phyloP scores from a whole-genome alignment of 495 filamentous ascomycete genomes.

The Trichoderma orchidacearum region DNA sequence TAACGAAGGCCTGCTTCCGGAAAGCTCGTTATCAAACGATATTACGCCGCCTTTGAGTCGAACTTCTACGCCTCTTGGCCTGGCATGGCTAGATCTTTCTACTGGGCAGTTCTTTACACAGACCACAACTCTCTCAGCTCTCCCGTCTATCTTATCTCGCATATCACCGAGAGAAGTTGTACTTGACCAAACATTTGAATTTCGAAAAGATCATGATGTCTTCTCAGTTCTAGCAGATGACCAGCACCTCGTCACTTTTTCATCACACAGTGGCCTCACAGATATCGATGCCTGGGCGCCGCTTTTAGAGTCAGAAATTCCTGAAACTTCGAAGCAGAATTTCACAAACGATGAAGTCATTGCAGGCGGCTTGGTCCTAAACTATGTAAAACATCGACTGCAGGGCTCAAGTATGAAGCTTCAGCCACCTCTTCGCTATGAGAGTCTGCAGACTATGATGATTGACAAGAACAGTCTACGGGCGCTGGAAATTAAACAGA shows the following conservation, averaged over 20 bases:
- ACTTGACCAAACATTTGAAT: conserved; percentile 47
- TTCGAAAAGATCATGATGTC: conserved; percentile 24
- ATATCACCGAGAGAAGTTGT: conserved; percentile 80
- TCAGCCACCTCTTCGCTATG: conserved; percentile 63
- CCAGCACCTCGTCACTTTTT: conserved; percentile 42
- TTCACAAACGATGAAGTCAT: conserved; percentile 40
- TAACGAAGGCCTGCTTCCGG: neutral
- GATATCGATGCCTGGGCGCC: conserved; percentile 53
- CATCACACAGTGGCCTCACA: conserved; percentile 28
- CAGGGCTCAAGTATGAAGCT: conserved; percentile 72
- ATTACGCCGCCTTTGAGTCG: neutral
- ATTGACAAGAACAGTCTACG: conserved; percentile 88
- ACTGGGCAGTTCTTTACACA: conserved; percentile 91
- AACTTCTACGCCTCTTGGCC: conserved; percentile 39
- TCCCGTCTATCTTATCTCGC: conserved; percentile 66
- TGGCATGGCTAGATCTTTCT: conserved; percentile 91
- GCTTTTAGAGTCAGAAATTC: conserved; percentile 58
- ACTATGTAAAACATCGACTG: conserved; percentile 69
- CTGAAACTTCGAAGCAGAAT: conserved; percentile 21
- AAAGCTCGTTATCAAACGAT: conserved; percentile 2
- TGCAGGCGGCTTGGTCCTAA: conserved; percentile 63
- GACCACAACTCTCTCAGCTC: conserved; percentile 51
- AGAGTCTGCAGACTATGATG: conserved; percentile 61
- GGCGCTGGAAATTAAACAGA: conserved; percentile 77
- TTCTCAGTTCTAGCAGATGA: conserved; percentile 39